Evolutionary conservation across 306 rosid species (phyloP).

Genomic region (Medicago arabica): DNA sequence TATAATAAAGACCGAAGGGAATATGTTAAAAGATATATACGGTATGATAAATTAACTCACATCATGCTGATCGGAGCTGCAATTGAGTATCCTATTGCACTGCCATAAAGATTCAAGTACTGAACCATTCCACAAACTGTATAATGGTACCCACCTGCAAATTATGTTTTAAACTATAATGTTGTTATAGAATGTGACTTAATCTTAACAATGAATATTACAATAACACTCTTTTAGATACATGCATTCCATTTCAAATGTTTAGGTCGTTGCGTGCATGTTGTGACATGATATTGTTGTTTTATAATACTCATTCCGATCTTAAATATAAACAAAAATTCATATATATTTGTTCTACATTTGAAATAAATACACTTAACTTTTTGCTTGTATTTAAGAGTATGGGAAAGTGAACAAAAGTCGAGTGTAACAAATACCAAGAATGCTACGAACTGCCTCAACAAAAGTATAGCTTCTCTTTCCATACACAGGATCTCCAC

Average conservation of each 20-base stretch:
- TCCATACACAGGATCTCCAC: constrained; percentile 41
- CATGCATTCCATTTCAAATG: not conserved
- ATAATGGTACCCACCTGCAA: constrained; percentile 47
- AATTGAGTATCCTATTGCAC: constrained; percentile 63
- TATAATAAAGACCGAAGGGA: too few species aligned
- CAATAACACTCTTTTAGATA: not conserved
- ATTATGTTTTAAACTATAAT: not conserved
- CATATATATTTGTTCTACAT: not conserved
- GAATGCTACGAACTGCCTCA: constrained; percentile 52
- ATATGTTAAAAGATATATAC: not conserved
- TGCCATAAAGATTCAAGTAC: constrained; percentile 51
- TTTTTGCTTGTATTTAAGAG: not conserved
- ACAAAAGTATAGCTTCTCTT: constrained; percentile 55
- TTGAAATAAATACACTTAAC: not conserved
- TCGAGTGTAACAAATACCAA: constrained; percentile 36
- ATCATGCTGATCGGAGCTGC: constrained; percentile 61
- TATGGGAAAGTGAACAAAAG: too few species aligned
- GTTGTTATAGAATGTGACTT: not conserved
- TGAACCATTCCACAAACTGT: constrained; percentile 54
- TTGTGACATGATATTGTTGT: too few species aligned
- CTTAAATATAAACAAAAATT: not conserved
- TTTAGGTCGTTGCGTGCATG: too few species aligned
- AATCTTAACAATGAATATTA: not conserved
- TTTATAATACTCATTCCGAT: not conserved
- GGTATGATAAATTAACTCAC: constrained; percentile 41